Evolutionary conservation across 73 alveolate species (phyloP), one percentile per base, ranked within the genome.

Genomic region (Stentor coeruleus): DNA sequence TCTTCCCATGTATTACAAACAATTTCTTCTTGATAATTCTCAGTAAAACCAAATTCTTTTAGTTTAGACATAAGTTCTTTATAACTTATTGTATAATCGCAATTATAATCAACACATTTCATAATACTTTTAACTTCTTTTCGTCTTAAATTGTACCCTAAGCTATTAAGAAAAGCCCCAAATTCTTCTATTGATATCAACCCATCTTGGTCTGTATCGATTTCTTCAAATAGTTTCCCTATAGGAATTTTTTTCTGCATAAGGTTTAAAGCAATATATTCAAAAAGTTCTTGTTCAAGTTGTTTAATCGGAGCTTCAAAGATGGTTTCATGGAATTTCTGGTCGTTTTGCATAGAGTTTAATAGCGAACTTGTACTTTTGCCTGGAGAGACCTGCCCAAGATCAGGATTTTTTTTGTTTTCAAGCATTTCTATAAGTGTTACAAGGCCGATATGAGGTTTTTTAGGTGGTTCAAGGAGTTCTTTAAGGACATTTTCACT

Each of bases 201-300:
- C 0, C 79, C 79, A 33, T 20, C 37, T 66, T 66, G 79, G 79
- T 66, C 79, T 0, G 36, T 31, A 40, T 66, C 79, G 11, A 66
- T 66, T 26, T 66, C 79, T 1, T 20, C 37, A 31, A 66, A 66
- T 66, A 66, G 2, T 40, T 66, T 26, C 14, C 15, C 37, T 0
- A 66, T 20, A 1, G 79, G 33, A 20, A 66, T 40, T 33, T 66
- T 31, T 66, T 66, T 66, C 33, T 66, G 40, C 40, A 20, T 66
- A 14, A 66, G 79, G 26, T 33, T 66, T 26, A 31, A 66, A 15
- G 79, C 79, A 20, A 66, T 14, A 2, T 26, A 66, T 40, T 66
- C 79, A 33, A 66, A 66, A 2, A 66, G 79, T 40, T 66, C 79
- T 2, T 66, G n/a, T 66, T 66, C 79, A 14, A 66, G 79, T 26